Base-by-base conservation (phyloP, 495 filamentous ascomycete genomes). In the Aspergillus kassunensis region DNA sequence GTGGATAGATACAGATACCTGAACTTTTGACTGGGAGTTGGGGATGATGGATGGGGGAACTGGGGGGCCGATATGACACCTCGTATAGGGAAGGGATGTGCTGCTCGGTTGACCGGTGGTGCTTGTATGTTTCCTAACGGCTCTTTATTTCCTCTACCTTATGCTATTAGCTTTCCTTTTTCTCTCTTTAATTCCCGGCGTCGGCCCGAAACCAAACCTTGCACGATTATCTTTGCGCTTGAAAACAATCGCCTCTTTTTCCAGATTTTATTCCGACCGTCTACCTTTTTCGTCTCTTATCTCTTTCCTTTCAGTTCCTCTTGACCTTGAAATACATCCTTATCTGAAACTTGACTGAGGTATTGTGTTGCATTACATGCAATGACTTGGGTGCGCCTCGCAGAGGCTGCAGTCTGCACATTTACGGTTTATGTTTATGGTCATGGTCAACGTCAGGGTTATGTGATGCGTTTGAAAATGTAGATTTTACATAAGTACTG, bases 121-220 rank as follows among this genome's bases (percentile, higher is more conserved):
- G 65, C 64, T 65, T 72, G 57, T 69, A 65, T 63, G 63, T 65
- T 66, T 62, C 64, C 65, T 59, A 64, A 68, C 53, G 64, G 64
- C 60, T 67, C 61, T 60, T 66, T 65, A 66, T 68, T 72, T 64
- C 21, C 63, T 67, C 66, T 64, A n/a, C n/a, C n/a, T n/a, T n/a
- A 70, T 72, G 70, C 60, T 66, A 66, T 73, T 72, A 71, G 71
- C 69, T 69, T 62, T 72, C 62, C 66, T 68, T 65, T 66, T 71
- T 64, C 61, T 64, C 60, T 64, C 60, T 71, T n/a, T n/a, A n/a
- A 58, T 62, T 61, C 62, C 61, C 63, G 67, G 68, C 68, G 68
- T 68, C 63, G 56, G 59, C 52, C 55, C 46, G 39, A 64, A n/a
- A n/a, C n/a, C n/a, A n/a, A n/a, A n/a, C n/a, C n/a, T n/a, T n/a